Base-by-base conservation (phyloP, 257 asterid genomes). In the Marsdenia floribunda region DNA sequence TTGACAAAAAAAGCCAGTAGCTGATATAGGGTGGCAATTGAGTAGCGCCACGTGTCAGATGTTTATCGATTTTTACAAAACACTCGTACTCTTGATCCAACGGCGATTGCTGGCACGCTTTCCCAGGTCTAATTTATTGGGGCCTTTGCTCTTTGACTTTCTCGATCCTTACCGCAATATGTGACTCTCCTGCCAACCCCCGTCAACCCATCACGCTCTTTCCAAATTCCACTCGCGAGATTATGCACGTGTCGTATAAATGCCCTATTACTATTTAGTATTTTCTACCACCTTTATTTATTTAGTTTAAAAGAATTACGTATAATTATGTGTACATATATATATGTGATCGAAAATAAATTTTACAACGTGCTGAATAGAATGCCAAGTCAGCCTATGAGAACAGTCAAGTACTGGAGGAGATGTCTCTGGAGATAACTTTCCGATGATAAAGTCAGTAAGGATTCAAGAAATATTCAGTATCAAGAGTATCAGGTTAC, bases 41-140 rank as follows among this genome's bases (percentile, higher is more conserved):
- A 60, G 58, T 1, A 0, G 14, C 33, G 80, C 76, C 78, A 82
- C 80, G 80, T 78, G 78, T 60, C 80, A 3, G 2, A 0, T 6
- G 0, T 1, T 0, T 12, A 71, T 38, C 15, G 80, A n/a, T 64
- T n/a, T 53, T 63, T 66, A 66, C 53, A 60, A 57, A 77, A 75
- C 50, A 74, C 24, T 33, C 3, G 19, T 68, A 35, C 73, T 47
- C 78, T 54, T 55, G 80, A 83, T 79, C 86, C 76, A 61, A 79
- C 77, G 82, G 83, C 49, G 79, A 79, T 76, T 64, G 1, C 53
- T 11, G 79, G 83, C 86, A 82, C 86, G n/a, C 72, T 70, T 82
- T 79, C 78, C 86, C 42, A 76, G 66, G 73, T 21, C 74, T 12
- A 29, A 76, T 80, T 76, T 47, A 77, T 72, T 76, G 74, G 82